A percentile compares a stretch with the other conserved stretches of the same genome.
Conservation (phyloP, 345 rosid genomes). For the Toxicodendron radicans region DNA sequence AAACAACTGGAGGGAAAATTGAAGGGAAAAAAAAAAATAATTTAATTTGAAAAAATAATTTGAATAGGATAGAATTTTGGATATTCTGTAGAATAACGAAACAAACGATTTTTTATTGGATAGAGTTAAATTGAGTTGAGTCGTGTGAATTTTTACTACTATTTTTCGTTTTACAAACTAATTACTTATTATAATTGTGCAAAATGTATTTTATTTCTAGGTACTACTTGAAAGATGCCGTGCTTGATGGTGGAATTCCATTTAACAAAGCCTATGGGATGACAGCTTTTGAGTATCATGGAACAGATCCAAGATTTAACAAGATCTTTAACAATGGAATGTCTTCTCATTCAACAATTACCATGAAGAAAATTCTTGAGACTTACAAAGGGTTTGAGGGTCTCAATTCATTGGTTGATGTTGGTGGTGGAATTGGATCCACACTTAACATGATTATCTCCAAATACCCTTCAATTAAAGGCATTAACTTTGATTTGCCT, state of each 20-base stretch:
- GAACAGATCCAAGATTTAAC: slow-evolving; percentile 65
- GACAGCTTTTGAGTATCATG: slow-evolving; percentile 33
- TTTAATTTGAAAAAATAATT: no score
- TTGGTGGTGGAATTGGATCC: slow-evolving; percentile 93
- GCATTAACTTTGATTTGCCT: slow-evolving; percentile 47
- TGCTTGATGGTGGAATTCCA: slow-evolving; percentile 50
- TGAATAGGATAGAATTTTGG: no score
- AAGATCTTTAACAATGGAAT: slow-evolving; percentile 78
- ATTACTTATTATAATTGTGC: no score
- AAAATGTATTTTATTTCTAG: slow-evolving; percentile 17
- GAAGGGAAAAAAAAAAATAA: no score
- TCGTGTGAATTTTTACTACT: no score
- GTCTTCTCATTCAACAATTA: slow-evolving; percentile 73
- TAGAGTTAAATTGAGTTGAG: no score
- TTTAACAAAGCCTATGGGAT: slow-evolving; percentile 54
- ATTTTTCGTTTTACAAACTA: no score
- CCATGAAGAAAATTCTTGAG: slow-evolving; percentile 79
- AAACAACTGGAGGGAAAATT: no score
- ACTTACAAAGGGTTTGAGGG: slow-evolving; percentile 74
- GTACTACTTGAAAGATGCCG: slow-evolving; percentile 46
- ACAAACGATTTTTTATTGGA: no score
- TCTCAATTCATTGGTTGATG: slow-evolving; percentile 69
- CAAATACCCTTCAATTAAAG: slow-evolving; percentile 40
- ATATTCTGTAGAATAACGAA: no score
- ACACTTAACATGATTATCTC: slow-evolving; percentile 51